Evolutionary conservation across 2,329 filamentous ascomycete genomes (phyloP).

Genomic region (Nemania serpens): DNA sequence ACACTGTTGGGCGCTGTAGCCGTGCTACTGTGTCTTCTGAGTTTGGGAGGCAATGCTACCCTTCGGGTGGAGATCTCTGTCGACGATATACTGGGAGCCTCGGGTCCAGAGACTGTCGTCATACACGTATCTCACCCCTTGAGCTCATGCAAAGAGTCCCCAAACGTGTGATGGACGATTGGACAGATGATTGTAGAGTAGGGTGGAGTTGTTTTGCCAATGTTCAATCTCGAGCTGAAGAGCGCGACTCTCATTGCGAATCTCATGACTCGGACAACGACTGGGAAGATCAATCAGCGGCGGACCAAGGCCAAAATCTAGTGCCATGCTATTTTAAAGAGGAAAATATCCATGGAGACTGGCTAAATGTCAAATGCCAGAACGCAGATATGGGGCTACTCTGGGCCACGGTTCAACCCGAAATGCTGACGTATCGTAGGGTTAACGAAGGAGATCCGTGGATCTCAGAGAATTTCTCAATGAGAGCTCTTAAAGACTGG

Average conservation of each 20-base stretch:
- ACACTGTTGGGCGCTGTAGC: constrained; percentile 47
- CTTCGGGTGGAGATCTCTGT: constrained; percentile 3
- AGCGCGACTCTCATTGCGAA: too few species aligned
- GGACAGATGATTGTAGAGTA: constrained; percentile 1
- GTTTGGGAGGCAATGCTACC: constrained; percentile 36
- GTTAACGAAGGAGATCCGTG: neutral
- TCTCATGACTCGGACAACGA: neutral
- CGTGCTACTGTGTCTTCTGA: constrained; percentile 43
- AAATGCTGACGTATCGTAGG: constrained; percentile 17
- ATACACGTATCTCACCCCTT: neutral
- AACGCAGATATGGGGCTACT: constrained; percentile 5
- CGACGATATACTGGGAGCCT: constrained; percentile 2
- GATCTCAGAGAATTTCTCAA: constrained; percentile 6
- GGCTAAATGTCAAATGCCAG: constrained; percentile 1
- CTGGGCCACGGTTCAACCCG: constrained; percentile 20
- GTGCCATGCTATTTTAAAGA: neutral
- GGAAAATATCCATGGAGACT: neutral
- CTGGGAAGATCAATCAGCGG: too few species aligned
- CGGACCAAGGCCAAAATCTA: too few species aligned
- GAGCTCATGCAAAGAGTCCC: constrained; percentile 12
- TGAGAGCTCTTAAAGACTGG: constrained; percentile 2
- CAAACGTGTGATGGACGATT: neutral
- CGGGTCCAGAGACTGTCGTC: neutral
- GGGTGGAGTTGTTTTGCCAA: constrained; percentile 14
- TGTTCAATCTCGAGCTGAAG: neutral